Base-by-base conservation (phyloP, 2,329 filamentous ascomycete species). In the Paracoccidioides lutzii region DNA sequence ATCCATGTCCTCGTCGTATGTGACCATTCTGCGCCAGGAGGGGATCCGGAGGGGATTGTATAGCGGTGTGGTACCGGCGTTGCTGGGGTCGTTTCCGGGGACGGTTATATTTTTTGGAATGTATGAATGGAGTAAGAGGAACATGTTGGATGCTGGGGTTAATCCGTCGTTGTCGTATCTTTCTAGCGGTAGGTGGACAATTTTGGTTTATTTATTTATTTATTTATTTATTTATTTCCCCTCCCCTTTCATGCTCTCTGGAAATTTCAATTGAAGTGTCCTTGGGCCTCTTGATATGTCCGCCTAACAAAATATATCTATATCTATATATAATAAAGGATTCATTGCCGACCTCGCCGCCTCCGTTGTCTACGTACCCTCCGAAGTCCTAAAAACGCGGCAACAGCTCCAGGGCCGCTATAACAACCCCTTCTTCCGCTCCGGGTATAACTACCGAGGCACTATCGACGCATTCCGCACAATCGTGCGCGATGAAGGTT, bases 341-440 rank as follows among this genome's bases (percentile, higher is more conserved):
- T 90, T 97, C 64, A 69, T 96, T 58, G 93, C 91, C 59, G 93
- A 98, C 67, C 78, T 96, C 28, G 91, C 88, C 46, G 91, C 93
- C 1, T 95, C 90, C 0, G 79, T 95, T 58, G 81, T 96, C 58
- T 98, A 98, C 67, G 94, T 98, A 4, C 94, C 93, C 3, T 95
- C 91, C 10, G 94, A 98, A 72, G 93, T 98, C 4, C 79, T 98
- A 62, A 98, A 98, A 72, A 98, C 93, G n/a, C 84, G 93, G 30
- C 76, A 97, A 51, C 93, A 98, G 68, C 80, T 98, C 5, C 93
- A 98, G 70, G 94, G 93, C 52, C 87, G 88, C 58, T 87, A 90
- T 74, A 95, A 97, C 72, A 98, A 98, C 66, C 90, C 93, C 0
- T 87, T 84, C 72, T 97, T 97, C 75, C 77, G 83, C 50, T 95